Base-by-base conservation (phyloP, 2,329 filamentous ascomycete species). In the Dryadomyces quercus-mongolicae region DNA sequence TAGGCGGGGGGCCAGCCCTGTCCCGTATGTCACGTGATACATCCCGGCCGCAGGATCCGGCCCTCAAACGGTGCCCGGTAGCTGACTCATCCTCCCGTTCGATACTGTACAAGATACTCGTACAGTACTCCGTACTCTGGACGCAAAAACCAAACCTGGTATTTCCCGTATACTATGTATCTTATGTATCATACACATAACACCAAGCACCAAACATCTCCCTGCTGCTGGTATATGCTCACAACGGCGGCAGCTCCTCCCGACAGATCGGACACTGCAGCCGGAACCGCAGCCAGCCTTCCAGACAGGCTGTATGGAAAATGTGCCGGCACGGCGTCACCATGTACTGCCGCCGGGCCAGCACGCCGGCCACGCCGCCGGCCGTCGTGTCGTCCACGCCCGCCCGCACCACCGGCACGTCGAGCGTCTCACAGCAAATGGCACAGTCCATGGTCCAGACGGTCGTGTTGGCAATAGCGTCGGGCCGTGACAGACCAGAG, bases 241-340 rank as follows among this genome's bases (percentile, higher is more conserved):
- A 96, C 65, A 95, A 69, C 46, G 91, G 88, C 52, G 92, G 92
- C 63, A 97, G 68, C 56, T 86, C 85, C 71, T 96, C 91, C 61
- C 93, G 78, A 70, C 93, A 97, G 60, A 95, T 96, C 1, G 93
- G 93, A 70, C 93, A 98, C 71, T 95, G 89, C 63, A 98, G 70
- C 55, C 92, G 74, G 67, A 94, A 90, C 65, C 88, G 80, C 86
- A 98, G 93, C 93, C 93, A 97, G 43, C 89, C 90, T 70, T 97
- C 92, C 61, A 98, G 71, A 68, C 93, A 98, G 36, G 78, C 74
- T 55, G 84, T 93, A 66, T 98, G 93, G 67, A 98, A 98, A 50
- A 97, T 90, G 71, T 98, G 93, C 54, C 91, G 76, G 68, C 93
- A 98, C 49, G 93, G 93, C 55, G 93, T 98, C 21, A 97, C 88